phyloP scores from a whole-genome alignment of 2,329 filamentous ascomycete species.

The Emericellopsis cladophorae region DNA sequence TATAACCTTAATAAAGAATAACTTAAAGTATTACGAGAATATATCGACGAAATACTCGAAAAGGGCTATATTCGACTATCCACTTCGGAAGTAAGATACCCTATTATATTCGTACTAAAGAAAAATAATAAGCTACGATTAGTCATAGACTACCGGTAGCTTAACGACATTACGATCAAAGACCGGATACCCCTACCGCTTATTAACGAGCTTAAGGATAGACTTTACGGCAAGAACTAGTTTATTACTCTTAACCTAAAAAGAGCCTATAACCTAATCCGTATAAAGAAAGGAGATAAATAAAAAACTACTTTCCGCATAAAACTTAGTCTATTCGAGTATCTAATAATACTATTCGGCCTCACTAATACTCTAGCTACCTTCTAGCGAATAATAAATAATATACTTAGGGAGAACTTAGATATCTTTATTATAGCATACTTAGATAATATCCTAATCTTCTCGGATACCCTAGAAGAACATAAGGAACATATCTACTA shows the following conservation, averaged over 20 bases:
- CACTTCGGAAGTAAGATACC: too few species aligned
- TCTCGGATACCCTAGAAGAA: slow-evolving; percentile 1
- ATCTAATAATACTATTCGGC: slow-evolving; percentile 9
- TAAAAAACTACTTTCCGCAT: too few species aligned
- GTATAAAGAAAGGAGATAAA: background rate
- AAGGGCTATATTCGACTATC: too few species aligned
- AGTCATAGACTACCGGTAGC: background rate
- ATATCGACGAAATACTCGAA: too few species aligned
- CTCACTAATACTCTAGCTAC: slow-evolving; percentile 6
- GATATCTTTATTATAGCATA: background rate
- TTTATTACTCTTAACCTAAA: too few species aligned
- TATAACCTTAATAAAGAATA: too few species aligned
- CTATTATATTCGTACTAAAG: too few species aligned
- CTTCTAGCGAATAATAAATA: slow-evolving; percentile 5
- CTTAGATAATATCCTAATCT: background rate
- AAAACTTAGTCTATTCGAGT: background rate
- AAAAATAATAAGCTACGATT: background rate
- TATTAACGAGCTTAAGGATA: background rate
- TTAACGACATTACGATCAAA: background rate
- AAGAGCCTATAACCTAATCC: background rate
- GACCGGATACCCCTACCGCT: background rate
- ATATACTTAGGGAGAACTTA: slow-evolving; percentile 2
- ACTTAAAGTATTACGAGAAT: too few species aligned
- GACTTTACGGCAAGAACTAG: background rate
- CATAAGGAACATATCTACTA: slow-evolving; percentile 1